Conservation (phyloP, 2,329 filamentous ascomycete species). For the Xylariaceae sp. region DNA sequence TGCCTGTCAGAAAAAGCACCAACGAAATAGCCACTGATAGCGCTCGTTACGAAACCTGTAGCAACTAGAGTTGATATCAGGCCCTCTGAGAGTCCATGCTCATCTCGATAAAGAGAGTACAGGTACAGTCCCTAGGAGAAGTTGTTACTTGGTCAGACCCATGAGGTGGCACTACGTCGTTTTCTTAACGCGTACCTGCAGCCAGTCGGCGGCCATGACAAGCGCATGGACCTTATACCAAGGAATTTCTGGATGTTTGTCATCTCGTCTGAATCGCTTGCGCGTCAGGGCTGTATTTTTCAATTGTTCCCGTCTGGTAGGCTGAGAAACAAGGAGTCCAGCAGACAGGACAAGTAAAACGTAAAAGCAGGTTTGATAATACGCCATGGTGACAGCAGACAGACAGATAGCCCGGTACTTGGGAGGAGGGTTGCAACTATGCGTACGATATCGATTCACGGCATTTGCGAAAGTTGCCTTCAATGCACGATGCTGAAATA, state of each 20-base stretch:
- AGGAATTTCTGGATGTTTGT: slow-evolving; percentile 42
- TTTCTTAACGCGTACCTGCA: slow-evolving; percentile 39
- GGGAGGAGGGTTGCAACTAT: not conserved
- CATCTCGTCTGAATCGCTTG: slow-evolving; percentile 25
- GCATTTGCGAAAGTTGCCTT: slow-evolving; percentile 8
- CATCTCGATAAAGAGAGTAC: slow-evolving; percentile 35
- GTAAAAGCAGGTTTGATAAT: slow-evolving; percentile 32
- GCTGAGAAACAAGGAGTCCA: slow-evolving; percentile 33
- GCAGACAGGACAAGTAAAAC: slow-evolving; percentile 27
- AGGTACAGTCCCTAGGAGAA: slow-evolving; percentile 32
- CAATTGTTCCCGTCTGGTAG: slow-evolving; percentile 28
- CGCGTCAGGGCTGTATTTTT: slow-evolving; percentile 23
- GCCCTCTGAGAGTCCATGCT: slow-evolving; percentile 29
- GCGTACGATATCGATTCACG: not conserved
- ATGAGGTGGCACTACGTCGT: not conserved
- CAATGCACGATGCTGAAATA: slow-evolving; percentile 10
- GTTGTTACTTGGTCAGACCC: slow-evolving; percentile 3
- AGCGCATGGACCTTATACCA: slow-evolving; percentile 49
- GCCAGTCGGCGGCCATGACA: slow-evolving; percentile 49
- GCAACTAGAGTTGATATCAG: slow-evolving; percentile 45
- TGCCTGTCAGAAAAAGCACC: slow-evolving; percentile 46
- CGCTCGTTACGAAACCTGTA: slow-evolving; percentile 52
- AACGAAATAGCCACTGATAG: slow-evolving; percentile 46
- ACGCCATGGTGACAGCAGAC: slow-evolving; percentile 17
- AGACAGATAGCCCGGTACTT: not conserved